Conservation (phyloP, 2,329 filamentous ascomycete species). For the Colletotrichum spinosum region DNA sequence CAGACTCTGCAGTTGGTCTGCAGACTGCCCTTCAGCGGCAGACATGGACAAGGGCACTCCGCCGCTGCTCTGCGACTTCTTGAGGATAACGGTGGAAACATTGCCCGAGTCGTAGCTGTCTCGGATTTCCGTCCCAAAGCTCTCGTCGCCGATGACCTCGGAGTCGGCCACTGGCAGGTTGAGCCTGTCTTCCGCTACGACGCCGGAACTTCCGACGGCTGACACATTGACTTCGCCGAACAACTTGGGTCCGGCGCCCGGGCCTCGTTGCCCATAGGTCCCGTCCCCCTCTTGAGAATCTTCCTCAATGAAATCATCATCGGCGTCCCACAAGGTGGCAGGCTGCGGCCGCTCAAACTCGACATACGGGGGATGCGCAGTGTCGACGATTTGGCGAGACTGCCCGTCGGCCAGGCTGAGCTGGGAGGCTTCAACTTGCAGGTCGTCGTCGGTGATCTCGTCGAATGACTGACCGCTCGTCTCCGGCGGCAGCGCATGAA, state of each 20-base stretch:
- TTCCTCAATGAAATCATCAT: slow-evolving; percentile 63
- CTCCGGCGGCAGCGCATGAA: slow-evolving; percentile 40
- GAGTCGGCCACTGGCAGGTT: slow-evolving; percentile 57
- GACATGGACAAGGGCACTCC: slow-evolving; percentile 42
- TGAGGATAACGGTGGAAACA: slow-evolving; percentile 32
- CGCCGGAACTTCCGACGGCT: slow-evolving; percentile 65
- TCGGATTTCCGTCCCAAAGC: slow-evolving; percentile 54
- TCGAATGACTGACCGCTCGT: slow-evolving; percentile 65
- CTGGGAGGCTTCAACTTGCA: slow-evolving; percentile 71
- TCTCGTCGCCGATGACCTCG: slow-evolving; percentile 45
- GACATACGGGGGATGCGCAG: slow-evolving; percentile 42
- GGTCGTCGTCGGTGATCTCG: slow-evolving; percentile 69
- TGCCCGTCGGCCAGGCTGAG: slow-evolving; percentile 68
- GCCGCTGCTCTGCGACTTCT: slow-evolving; percentile 21
- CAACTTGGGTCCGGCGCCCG: slow-evolving; percentile 52
- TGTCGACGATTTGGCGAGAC: slow-evolving; percentile 33
- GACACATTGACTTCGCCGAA: slow-evolving; percentile 69
- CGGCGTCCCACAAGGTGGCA: slow-evolving; percentile 48
- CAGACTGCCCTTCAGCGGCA: slow-evolving; percentile 52
- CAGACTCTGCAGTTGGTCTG: slow-evolving; percentile 62
- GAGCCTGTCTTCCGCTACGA: slow-evolving; percentile 59
- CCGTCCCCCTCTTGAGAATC: slow-evolving; percentile 86
- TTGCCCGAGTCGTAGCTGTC: slow-evolving; percentile 62
- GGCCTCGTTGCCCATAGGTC: slow-evolving; percentile 67
- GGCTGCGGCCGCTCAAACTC: too few species aligned